Evolutionary conservation across 164 flowering plant genomes (phyloP).

Genomic region (Euptelea pleiosperma): DNA sequence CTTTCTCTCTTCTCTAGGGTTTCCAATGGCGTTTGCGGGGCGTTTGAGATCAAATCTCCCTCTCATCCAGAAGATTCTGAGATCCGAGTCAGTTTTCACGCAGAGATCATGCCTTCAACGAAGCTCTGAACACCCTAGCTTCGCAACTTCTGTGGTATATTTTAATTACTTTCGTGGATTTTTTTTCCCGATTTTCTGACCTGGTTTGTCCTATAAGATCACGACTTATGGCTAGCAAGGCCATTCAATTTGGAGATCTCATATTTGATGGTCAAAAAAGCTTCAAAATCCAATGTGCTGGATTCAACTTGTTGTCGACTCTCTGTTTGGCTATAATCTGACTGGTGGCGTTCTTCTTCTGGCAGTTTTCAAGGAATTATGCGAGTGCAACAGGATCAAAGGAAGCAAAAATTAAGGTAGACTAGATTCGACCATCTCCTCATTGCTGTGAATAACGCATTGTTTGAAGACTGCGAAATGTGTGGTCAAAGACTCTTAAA

Average conservation of each 20-base stretch:
- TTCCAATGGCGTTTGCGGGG: conserved; percentile 19
- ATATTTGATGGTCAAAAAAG: no score
- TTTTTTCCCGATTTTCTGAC: no score
- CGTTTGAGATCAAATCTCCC: conserved; percentile 12
- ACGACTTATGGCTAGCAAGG: no score
- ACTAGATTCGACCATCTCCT: neutral
- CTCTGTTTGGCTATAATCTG: no score
- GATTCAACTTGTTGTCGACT: no score
- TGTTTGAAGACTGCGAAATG: neutral
- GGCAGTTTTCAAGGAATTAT: conserved; percentile 14
- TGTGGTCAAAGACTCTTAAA: neutral
- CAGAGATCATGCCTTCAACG: neutral
- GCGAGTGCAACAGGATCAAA: conserved; percentile 12
- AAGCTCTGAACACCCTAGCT: no score
- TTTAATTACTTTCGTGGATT: no score
- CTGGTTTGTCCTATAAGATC: no score
- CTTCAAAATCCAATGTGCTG: no score
- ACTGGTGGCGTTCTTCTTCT: neutral
- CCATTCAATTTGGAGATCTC: no score
- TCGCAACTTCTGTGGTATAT: no score
- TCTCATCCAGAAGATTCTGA: conserved; percentile 10
- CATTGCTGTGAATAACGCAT: neutral
- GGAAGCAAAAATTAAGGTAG: conserved; percentile 17
- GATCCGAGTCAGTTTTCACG: neutral
- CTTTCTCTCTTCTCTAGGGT: no score